Conservation (phyloP, 1,139 yeast species). For the Yarrowia galli region DNA sequence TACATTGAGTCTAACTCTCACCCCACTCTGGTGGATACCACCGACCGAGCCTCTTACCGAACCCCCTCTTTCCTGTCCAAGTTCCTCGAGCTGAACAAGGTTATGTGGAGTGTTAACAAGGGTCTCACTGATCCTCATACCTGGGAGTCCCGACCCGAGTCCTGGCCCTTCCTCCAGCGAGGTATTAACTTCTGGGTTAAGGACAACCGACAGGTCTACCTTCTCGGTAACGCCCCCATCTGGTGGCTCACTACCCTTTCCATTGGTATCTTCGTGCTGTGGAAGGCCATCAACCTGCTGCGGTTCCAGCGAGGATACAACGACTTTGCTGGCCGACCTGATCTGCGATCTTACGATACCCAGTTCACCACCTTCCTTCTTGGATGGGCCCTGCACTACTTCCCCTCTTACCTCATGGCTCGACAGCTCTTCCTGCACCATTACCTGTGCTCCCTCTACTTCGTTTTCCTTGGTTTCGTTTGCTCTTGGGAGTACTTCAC, state of each 20-base stretch:
- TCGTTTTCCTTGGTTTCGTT: constrained; percentile 71
- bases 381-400: constrained; percentile 86
- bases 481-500: constrained; percentile 71
- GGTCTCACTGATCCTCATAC: constrained; percentile 84
- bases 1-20: constrained; percentile 76
- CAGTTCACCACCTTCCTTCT: constrained; percentile 71
- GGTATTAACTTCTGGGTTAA: constrained; percentile 96
- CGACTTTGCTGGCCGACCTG: constrained; percentile 57
- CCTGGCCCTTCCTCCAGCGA: constrained; percentile 89
- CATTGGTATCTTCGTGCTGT: constrained; percentile 62
- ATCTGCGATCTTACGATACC: constrained; percentile 72
- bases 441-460: constrained; percentile 88
- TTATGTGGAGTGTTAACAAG: constrained; percentile 91
- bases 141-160: constrained; percentile 85
- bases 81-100: constrained; percentile 76
- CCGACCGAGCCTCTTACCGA: constrained; percentile 68
- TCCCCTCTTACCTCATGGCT: constrained; percentile 91
- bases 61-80: constrained; percentile 70
- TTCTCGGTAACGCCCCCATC: constrained; percentile 85
- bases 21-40: constrained; percentile 52
- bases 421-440: constrained; percentile 94
- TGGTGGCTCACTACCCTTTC: constrained; percentile 86
- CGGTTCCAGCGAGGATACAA: constrained; percentile 71
- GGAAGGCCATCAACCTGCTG: constrained; percentile 62
- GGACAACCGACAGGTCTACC: constrained; percentile 78